phyloP scores from a whole-genome alignment of 495 filamentous ascomycete species.

The Penicillium parvum region DNA sequence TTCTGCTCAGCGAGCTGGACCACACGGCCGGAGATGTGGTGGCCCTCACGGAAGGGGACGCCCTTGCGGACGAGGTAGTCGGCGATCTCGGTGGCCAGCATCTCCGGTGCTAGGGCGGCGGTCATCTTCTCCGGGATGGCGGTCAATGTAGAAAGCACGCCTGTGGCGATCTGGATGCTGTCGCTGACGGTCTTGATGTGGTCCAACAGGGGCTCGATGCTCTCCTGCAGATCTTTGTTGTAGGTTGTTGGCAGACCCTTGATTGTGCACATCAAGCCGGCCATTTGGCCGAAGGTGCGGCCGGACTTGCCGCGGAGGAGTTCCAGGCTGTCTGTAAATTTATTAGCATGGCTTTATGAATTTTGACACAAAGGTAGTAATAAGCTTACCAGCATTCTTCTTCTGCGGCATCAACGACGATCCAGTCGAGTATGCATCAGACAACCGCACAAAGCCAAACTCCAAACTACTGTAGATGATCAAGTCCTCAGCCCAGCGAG shows the following conservation, averaged over 20 bases:
- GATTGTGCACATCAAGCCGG: conserved; percentile 79
- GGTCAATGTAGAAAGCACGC: conserved; percentile 62
- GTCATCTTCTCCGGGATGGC: conserved; percentile 72
- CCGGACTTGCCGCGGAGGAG: conserved; percentile 85
- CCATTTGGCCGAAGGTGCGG: conserved; percentile 81
- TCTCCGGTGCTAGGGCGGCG: conserved; percentile 67
- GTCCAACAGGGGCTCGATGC: conserved; percentile 82
- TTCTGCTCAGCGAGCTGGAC: conserved; percentile 72
- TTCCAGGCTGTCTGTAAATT: conserved; percentile 74
- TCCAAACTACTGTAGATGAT: conserved; percentile 83
- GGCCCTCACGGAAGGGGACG: conserved; percentile 71
- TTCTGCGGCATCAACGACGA: conserved; percentile 92
- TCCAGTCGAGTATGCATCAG: conserved; percentile 83
- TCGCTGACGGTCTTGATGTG: conserved; percentile 81
- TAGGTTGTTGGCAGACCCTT: conserved; percentile 89
- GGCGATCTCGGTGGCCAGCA: conserved; percentile 80
- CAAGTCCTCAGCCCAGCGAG: conserved; percentile 82
- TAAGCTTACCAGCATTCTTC: conserved; percentile 44
- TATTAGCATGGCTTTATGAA: neutral
- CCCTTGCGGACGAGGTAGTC: conserved; percentile 91
- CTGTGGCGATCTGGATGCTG: conserved; percentile 82
- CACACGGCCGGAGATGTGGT: conserved; percentile 81
- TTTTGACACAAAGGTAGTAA: neutral
- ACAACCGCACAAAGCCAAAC: conserved; percentile 77
- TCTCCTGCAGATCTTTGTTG: conserved; percentile 94